phyloP scores from a whole-genome alignment of 2,329 filamentous ascomycete species.

The Exophiala alcalophila region DNA sequence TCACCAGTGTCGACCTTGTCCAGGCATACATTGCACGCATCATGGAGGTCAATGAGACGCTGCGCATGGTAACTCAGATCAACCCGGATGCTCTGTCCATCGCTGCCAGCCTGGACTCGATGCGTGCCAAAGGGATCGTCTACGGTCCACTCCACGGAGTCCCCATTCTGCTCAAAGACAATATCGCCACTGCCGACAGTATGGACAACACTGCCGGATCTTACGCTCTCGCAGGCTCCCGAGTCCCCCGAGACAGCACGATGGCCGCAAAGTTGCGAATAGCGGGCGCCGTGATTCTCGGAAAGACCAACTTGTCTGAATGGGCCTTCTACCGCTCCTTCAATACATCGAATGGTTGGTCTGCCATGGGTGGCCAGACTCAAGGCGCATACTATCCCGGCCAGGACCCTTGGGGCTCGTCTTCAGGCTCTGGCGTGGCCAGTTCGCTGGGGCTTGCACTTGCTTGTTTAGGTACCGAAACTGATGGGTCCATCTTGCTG shows the following conservation, averaged over 20 bases:
- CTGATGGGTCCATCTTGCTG: constrained; percentile 61
- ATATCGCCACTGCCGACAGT: constrained; percentile 60
- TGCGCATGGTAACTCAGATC: constrained; percentile 54
- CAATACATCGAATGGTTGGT: constrained; percentile 61
- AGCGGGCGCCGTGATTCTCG: constrained; percentile 62
- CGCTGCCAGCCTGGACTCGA: constrained; percentile 47
- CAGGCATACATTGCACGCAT: constrained; percentile 54
- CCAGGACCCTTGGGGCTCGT: constrained; percentile 62
- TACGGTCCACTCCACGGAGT: constrained; percentile 61
- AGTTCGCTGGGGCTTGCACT: constrained; percentile 59
- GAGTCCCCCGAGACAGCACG: constrained; percentile 56
- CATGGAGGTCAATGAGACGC: constrained; percentile 50
- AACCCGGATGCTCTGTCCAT: constrained; percentile 55
- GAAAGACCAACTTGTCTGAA: constrained; percentile 63
- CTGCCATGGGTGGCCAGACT: constrained; percentile 61
- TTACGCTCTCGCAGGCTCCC: constrained; percentile 59
- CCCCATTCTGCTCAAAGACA: constrained; percentile 65
- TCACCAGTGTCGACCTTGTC: constrained; percentile 58
- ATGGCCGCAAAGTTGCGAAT: constrained; percentile 59
- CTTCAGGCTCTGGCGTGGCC: constrained; percentile 60
- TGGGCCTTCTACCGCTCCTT: constrained; percentile 62
- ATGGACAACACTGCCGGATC: constrained; percentile 67
- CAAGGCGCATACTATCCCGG: constrained; percentile 59
- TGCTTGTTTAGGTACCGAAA: constrained; percentile 62
- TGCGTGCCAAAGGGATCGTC: constrained; percentile 47